phyloP scores from a whole-genome alignment of 225 moss, liverwort and hornwort genomes.

The Polytrichum formosum region DNA sequence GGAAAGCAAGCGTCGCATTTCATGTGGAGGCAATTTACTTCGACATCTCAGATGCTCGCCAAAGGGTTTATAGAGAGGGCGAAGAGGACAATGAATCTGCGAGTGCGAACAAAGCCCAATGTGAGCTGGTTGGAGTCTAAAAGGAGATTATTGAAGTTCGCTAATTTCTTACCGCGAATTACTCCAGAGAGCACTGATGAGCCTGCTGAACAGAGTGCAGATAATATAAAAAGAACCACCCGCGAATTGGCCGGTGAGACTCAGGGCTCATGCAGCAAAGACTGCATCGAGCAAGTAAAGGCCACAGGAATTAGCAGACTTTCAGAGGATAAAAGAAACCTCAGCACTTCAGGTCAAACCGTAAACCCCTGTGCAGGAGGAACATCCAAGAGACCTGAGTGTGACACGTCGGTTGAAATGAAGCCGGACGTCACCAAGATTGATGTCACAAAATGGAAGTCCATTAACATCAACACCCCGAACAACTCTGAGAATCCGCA shows the following conservation, averaged over 20 bases:
- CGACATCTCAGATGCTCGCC: not conserved
- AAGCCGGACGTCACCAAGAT: no score
- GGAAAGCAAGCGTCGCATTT: not conserved
- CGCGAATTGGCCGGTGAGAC: not conserved
- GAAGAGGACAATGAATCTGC: not conserved
- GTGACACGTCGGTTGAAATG: no score
- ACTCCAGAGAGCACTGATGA: conserved; percentile 2
- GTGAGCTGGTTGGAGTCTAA: not conserved
- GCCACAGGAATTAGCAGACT: not conserved
- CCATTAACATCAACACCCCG: no score
- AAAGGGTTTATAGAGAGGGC: conserved; percentile 1
- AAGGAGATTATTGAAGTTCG: not conserved
- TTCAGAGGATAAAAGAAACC: not conserved
- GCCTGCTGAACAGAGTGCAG: not conserved
- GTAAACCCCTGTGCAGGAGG: no score
- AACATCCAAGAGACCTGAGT: no score
- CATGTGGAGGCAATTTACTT: not conserved
- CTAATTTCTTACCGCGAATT: not conserved
- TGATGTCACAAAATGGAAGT: no score
- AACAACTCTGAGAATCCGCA: no score
- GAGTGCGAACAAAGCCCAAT: no score
- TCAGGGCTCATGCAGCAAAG: not conserved
- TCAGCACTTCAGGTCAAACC: no score
- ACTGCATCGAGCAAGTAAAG: not conserved
- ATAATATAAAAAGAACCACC: not conserved